Conservation (phyloP, 2,329 filamentous ascomycete species). For the Aspergillus calidoustus region DNA sequence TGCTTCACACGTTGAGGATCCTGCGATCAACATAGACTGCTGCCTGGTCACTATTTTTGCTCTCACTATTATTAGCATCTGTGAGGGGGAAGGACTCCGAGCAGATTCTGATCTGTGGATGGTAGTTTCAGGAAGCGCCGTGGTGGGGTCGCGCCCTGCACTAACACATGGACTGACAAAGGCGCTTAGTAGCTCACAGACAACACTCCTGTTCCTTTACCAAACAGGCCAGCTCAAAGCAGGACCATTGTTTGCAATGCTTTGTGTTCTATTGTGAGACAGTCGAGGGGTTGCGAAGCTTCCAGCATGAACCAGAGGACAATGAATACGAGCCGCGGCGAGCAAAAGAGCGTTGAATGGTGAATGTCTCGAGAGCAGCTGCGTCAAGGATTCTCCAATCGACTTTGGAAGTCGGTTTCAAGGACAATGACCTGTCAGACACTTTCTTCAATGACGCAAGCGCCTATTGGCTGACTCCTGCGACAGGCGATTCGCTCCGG, state of each 20-base stretch:
- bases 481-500: slow-evolving; percentile 12
- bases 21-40: neutral
- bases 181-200: neutral
- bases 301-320: neutral
- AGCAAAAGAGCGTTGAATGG: neutral
- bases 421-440: slow-evolving; percentile 8
- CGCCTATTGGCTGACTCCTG: slow-evolving; percentile 1
- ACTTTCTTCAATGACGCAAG: neutral
- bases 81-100: neutral
- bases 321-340: neutral
- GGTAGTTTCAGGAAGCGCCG: slow-evolving; percentile 7
- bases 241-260: neutral
- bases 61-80: neutral
- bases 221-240: neutral
- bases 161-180: neutral
- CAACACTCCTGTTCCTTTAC: neutral
- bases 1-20: neutral
- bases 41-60: neutral
- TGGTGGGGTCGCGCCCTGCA: neutral
- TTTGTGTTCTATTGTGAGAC: neutral
- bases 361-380: neutral
- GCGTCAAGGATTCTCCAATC: neutral
- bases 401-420: neutral
- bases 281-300: neutral
- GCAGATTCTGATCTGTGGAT: neutral